Base-by-base conservation (phyloP, 352 stramenopile species). In the Phytophthora multivora region DNA sequence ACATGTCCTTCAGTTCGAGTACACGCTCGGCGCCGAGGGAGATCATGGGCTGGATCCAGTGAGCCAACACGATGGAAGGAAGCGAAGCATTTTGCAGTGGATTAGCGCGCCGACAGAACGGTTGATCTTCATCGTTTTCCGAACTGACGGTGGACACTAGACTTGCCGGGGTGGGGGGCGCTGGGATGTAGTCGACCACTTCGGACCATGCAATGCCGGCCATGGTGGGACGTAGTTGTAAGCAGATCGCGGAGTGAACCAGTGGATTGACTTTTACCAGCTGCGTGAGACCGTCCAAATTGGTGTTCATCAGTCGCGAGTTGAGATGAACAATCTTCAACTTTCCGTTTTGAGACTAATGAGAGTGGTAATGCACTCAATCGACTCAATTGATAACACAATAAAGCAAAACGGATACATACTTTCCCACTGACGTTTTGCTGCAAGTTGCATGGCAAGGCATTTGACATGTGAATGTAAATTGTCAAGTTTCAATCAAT, bases 41-140 rank as follows among this genome's bases (percentile, higher is more conserved):
- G 9, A 88, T 63, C 41, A 88, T 63, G 40, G 66, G 67, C 13
- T 75, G 59, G 39, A 86, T 45, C 79, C 79, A 88, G 45, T 66
- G 76, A 28, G 85, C 49, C 46, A 66, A 71, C 10, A 79, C 51
- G 46, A 75, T 49, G n/a, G 76, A 81, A 33, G 79, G 48, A 46
- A 66, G 64, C 23, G 70, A 76, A 11, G 61, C 68, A n/a, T 39
- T 40, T 16, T 79, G 65, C 6, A 84, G 48, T 21, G 75, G 75
- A 19, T 75, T 77, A 16, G 60, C 31, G 1, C 54, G 40, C 43
- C 40, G 38, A 33, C 50, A 52, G 38, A 67, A 67, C 23, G 45
- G 50, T 30, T 52, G 13, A n/a, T 61, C 50, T n/a, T 30, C 30
- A 13, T 40, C 33, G 12, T 53, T 43, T 12, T 40, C 30, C 31